Percentiles rank a stretch among this genome's conserved stretches.
Evolutionary conservation across 257 asterid species (phyloP).

Genomic region (Forsythia viridissima): DNA sequence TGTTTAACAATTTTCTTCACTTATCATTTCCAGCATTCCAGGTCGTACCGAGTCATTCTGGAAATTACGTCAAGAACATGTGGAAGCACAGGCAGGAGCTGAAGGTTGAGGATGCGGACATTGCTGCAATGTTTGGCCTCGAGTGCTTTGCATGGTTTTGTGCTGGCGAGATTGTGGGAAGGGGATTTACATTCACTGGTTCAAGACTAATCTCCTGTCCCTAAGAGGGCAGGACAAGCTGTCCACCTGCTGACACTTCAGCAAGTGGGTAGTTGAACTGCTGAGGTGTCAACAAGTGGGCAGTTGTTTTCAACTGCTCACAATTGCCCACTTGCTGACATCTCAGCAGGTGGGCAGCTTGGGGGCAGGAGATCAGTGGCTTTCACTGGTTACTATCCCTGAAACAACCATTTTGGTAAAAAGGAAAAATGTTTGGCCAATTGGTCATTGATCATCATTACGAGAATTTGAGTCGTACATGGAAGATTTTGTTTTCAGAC

Average conservation of each 20-base stretch:
- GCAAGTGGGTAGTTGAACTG: too few species aligned
- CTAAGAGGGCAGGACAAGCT: too few species aligned
- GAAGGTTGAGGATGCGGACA: neutral
- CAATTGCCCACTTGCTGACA: too few species aligned
- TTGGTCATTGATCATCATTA: neutral
- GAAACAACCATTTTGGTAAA: neutral
- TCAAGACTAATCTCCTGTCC: neutral
- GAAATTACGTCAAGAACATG: neutral
- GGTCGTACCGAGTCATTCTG: neutral
- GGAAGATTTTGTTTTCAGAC: neutral
- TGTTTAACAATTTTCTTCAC: neutral
- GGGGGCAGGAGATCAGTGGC: too few species aligned
- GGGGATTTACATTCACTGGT: neutral
- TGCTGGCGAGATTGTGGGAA: neutral
- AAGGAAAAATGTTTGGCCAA: neutral
- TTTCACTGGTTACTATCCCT: neutral
- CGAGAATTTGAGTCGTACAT: too few species aligned
- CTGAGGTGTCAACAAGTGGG: too few species aligned
- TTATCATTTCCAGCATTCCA: neutral
- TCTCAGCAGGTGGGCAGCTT: too few species aligned
- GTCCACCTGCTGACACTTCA: too few species aligned
- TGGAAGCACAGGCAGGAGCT: neutral
- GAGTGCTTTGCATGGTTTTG: conserved; percentile 2
- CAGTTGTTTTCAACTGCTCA: too few species aligned
- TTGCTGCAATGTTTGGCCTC: neutral